Conservation (phyloP, 2,329 filamentous ascomycete species). For the Nigrospora oryzae region DNA sequence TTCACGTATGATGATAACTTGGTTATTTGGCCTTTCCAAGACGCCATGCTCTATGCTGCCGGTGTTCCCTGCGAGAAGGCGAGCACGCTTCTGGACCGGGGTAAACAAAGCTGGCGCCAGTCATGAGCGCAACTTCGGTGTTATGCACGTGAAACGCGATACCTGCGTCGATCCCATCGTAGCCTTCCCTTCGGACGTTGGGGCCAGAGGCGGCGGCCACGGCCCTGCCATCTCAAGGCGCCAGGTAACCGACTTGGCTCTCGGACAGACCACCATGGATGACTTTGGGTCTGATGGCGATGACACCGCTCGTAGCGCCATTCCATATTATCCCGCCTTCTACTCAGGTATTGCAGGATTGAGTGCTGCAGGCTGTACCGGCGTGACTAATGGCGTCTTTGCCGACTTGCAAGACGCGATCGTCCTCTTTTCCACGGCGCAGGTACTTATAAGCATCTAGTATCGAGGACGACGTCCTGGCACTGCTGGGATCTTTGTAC, state of each 20-base stretch:
- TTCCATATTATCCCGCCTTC: conserved; percentile 80
- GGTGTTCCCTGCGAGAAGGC: conserved; percentile 76
- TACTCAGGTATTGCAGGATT: conserved; percentile 64
- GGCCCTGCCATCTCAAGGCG: conserved; percentile 29
- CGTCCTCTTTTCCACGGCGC: background rate
- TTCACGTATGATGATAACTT: conserved; percentile 86
- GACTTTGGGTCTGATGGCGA: conserved; percentile 79
- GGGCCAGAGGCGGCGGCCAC: conserved; percentile 13
- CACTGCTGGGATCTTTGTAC: conserved; percentile 25
- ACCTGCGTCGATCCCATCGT: conserved; percentile 38
- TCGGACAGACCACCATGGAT: conserved; percentile 47
- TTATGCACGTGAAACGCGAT: conserved; percentile 28
- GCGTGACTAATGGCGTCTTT: conserved; percentile 43
- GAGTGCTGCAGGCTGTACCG: conserved; percentile 33
- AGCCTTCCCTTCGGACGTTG: conserved; percentile 5
- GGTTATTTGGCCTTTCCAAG: conserved; percentile 82
- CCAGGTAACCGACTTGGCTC: conserved; percentile 33
- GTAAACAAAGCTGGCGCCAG: conserved; percentile 47
- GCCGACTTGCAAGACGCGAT: conserved; percentile 35
- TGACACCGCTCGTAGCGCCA: conserved; percentile 74
- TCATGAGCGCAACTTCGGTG: conserved; percentile 24
- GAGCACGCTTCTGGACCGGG: conserved; percentile 47
- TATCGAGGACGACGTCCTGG: conserved; percentile 27
- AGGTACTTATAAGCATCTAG: conserved; percentile 10
- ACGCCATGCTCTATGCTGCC: conserved; percentile 65